These are phyloP conservation scores for Vachellia pachyceras DNA, from an alignment of 306 rosid species.

Conservation along the genomic window DNA sequence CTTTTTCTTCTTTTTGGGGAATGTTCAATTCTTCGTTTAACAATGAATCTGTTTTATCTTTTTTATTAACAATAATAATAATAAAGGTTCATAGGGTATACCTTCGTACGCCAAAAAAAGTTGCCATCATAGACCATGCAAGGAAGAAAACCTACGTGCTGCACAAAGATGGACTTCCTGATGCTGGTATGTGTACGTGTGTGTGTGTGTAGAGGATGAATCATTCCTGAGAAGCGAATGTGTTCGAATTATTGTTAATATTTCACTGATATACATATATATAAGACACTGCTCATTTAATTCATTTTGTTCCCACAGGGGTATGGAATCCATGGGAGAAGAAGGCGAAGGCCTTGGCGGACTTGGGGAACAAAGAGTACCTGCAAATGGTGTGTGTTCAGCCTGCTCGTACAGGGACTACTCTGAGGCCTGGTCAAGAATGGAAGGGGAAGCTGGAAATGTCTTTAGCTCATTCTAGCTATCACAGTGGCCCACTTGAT, in stretches of 20 bases:
- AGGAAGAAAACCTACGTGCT: constrained; percentile 76
- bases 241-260: background rate
- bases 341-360: constrained; percentile 68
- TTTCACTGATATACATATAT: too few species aligned
- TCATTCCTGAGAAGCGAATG: background rate
- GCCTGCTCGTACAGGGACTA: constrained; percentile 70
- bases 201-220: constrained; percentile 21
- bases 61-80: background rate
- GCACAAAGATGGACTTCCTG: constrained; percentile 82
- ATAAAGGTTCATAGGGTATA: constrained; percentile 75
- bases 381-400: constrained; percentile 73
- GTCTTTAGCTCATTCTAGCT: constrained; percentile 74
- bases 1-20: background rate
- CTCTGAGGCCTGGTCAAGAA: constrained; percentile 85
- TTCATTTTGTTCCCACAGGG: constrained; percentile 30
- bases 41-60: constrained; percentile 25
- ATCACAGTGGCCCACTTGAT: constrained; percentile 78
- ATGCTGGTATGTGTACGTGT: constrained; percentile 77
- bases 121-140: constrained; percentile 83
- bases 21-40: background rate
- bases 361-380: constrained; percentile 71
- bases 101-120: constrained; percentile 61
- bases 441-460: constrained; percentile 88
- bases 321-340: constrained; percentile 95
- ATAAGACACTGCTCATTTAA: too few species aligned